These are phyloP conservation scores for Hyparrhenia diplandra DNA, from an alignment of 176 grass and related monocot species.

Conservation along the genomic window DNA sequence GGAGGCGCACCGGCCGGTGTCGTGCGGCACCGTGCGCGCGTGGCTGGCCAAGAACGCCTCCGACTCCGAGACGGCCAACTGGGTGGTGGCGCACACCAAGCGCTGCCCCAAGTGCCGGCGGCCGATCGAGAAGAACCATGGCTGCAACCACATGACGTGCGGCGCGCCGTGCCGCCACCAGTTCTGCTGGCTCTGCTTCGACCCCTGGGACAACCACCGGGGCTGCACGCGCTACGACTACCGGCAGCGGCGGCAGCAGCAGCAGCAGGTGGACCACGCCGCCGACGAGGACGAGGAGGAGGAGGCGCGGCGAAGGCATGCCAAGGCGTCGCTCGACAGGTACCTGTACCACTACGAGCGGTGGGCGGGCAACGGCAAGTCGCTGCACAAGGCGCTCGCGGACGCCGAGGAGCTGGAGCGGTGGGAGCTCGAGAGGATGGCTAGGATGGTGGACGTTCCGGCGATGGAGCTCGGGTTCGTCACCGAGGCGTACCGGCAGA, in stretches of 20 bases:
- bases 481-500: neutral
- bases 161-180: conserved; percentile 16
- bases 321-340: conserved; percentile 23
- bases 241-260: neutral
- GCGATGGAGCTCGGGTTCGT: neutral
- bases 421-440: neutral
- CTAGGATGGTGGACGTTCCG: rapidly evolving
- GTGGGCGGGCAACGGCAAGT: conserved; percentile 19
- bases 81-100: conserved; percentile 33
- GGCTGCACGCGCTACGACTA: neutral
- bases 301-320: neutral
- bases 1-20: conserved; percentile 45
- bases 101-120: conserved; percentile 25
- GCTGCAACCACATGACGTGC: conserved; percentile 41
- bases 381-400: neutral
- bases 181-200: conserved; percentile 46
- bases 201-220: neutral
- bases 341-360: conserved; percentile 40
- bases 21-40: conserved; percentile 22
- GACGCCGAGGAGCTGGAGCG: neutral
- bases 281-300: neutral
- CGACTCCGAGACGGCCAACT: conserved; percentile 23
- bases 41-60: conserved; percentile 24
- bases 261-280: neutral
- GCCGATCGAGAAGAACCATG: conserved; percentile 41